Percentiles rank a stretch among this genome's conserved stretches.
phyloP scores from a whole-genome alignment of 768 basidiomycete species.

The Daedaleopsis nitida region DNA sequence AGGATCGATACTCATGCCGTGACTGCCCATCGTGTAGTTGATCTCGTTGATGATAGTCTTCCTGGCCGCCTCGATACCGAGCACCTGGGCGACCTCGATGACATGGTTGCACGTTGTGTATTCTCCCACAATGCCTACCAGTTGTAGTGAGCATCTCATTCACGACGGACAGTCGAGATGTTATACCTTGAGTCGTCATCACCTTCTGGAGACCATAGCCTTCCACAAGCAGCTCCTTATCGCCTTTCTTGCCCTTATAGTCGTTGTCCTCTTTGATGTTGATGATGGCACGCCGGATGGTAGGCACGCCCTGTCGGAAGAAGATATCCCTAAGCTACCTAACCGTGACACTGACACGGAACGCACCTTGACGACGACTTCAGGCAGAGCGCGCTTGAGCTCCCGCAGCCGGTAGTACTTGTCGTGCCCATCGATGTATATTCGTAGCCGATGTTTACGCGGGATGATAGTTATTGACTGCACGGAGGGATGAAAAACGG shows the following conservation, averaged over 20 bases:
- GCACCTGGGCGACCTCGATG: conserved; percentile 90
- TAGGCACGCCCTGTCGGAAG: conserved; percentile 84
- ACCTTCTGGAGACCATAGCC: conserved; percentile 96
- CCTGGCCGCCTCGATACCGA: conserved; percentile 98
- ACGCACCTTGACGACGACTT: conserved; percentile 86
- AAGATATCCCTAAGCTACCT: too few species aligned
- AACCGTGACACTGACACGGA: too few species aligned
- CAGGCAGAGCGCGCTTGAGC: conserved; percentile 79
- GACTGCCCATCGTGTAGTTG: conserved; percentile 94
- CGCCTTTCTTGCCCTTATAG: conserved; percentile 74
- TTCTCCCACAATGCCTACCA: conserved; percentile 84
- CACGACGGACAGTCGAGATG: not conserved
- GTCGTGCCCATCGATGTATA: conserved; percentile 76
- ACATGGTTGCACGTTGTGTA: conserved; percentile 96
- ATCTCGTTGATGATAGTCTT: conserved; percentile 96
- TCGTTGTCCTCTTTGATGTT: conserved; percentile 92
- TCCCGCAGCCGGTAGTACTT: conserved; percentile 85
- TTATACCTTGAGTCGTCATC: conserved; percentile 93
- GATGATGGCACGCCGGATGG: conserved; percentile 91
- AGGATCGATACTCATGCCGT: conserved; percentile 98
- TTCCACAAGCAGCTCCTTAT: conserved; percentile 93
- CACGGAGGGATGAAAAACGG: not conserved
- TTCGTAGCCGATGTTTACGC: conserved; percentile 71
- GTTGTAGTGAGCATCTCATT: not conserved
- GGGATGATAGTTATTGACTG: conserved; percentile 80